Percentiles rank a stretch among this genome's conserved stretches.
These are phyloP conservation scores for Asterophora parasitica DNA, from an alignment of 768 basidiomycete genomes.

Conservation along the genomic window DNA sequence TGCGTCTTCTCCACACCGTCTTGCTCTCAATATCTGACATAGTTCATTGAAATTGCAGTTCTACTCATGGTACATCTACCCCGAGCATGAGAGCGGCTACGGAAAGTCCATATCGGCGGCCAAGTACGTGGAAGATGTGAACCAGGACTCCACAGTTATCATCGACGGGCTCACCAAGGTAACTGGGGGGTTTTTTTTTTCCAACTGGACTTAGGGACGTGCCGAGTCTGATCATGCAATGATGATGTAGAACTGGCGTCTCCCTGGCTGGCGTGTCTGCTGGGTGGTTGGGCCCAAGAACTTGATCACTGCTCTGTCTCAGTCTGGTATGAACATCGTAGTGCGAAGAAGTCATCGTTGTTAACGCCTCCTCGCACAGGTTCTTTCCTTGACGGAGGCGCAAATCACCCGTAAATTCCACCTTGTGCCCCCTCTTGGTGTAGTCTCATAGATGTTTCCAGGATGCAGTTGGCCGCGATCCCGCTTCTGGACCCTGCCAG, in stretches of 20 bases:
- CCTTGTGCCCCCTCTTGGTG: background rate
- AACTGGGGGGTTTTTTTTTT: background rate
- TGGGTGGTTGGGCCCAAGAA: conserved; percentile 93
- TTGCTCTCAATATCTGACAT: background rate
- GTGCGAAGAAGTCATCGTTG: background rate
- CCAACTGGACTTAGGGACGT: background rate
- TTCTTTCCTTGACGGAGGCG: conserved; percentile 92
- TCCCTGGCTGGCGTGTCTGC: conserved; percentile 92
- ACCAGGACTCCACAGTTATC: conserved; percentile 77
- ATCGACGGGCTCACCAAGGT: conserved; percentile 94
- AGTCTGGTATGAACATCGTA: conserved; percentile 50
- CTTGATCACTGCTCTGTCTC: conserved; percentile 84
- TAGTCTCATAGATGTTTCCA: conserved; percentile 21
- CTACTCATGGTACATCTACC: conserved; percentile 95
- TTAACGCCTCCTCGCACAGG: conserved; percentile 29
- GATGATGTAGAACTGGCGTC: conserved; percentile 77
- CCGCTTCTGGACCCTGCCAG: conserved; percentile 70
- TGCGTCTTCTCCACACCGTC: conserved; percentile 20
- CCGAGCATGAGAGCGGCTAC: conserved; percentile 65
- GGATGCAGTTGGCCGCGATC: conserved; percentile 85
- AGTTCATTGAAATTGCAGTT: conserved; percentile 43
- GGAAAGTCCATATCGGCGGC: conserved; percentile 83
- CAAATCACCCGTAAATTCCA: conserved; percentile 77
- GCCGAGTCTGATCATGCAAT: background rate
- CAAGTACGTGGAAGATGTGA: conserved; percentile 80